Conservation (phyloP, 2,329 filamentous ascomycete species). For the Verticillium nubilum region DNA sequence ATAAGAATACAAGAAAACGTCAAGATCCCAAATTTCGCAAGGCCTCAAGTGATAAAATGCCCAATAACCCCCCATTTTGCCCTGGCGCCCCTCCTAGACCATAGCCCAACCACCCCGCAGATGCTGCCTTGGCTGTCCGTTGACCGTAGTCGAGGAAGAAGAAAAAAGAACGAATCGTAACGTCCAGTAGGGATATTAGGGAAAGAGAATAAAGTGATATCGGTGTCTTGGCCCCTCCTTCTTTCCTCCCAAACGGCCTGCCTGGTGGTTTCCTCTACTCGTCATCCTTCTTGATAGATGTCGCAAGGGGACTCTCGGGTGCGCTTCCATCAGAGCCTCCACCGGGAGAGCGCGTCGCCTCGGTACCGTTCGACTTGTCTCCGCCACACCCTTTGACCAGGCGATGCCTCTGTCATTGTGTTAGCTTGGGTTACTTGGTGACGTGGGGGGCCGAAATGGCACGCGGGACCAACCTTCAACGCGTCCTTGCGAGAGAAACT, state of each 20-base stretch:
- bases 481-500: slow-evolving; percentile 96
- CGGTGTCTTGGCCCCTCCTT: background rate
- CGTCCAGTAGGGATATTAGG: background rate
- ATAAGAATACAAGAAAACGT: background rate
- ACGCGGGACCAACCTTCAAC: slow-evolving; percentile 66
- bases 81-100: background rate
- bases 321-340: slow-evolving; percentile 4
- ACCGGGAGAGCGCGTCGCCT: background rate
- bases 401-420: slow-evolving; percentile 47
- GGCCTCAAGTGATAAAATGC: background rate
- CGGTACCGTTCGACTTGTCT: slow-evolving; percentile 15
- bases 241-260: background rate
- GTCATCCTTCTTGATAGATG: background rate
- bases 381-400: slow-evolving; percentile 60
- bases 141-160: background rate
- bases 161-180: background rate
- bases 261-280: background rate
- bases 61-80: background rate
- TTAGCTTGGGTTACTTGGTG: background rate
- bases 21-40: too few species aligned
- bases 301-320: background rate
- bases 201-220: background rate
- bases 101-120: background rate
- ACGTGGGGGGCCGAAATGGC: background rate
- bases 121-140: background rate